Base-by-base conservation (phyloP, 257 asterid genomes). In the Fraxinus excelsior region DNA sequence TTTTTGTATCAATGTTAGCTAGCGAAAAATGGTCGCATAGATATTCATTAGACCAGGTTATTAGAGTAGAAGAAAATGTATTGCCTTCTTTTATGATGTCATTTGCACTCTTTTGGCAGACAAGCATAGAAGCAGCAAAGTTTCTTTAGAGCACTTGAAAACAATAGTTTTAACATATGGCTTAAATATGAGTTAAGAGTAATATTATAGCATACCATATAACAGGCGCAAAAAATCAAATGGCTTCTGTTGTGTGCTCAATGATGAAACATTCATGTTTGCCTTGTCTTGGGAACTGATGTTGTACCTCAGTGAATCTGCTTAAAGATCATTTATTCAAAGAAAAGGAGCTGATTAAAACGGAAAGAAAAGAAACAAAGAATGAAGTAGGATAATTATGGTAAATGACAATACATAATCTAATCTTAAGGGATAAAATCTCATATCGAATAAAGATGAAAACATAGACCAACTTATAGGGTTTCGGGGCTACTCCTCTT, bases 201-300 rank as follows among this genome's bases (percentile, higher is more conserved):
- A 34, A 32, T 21, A 42, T 35, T 18, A 74, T n/a, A 71, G 60
- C 76, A 64, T 82, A 90, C 93, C 93, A 69, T 58, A 90, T 34
- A 88, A 65, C 49, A 82, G 75, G 64, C 86, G 87, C 2, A 88
- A 46, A 73, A 86, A 79, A 81, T 85, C 87, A 62, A 87, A 76
- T 25, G 93, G 79, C 29, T 77, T 85, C 28, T 80, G 78, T 29
- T 81, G 84, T 76, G 66, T 75, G 79, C 79, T 79, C 72, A 73
- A 74, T 40, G 84, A 70, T 77, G 85, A 78, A 44, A 76, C 67
- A 38, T 79, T 37, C 70, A 69, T 67, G 78, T 34, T 78, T 78
- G 71, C 71, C 78, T 53, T 80, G 74, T 74, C 74, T 8, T 37
- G 77, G 58, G 67, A 66, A 70, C 62, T 73, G 76, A 53, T 74